Evolutionary conservation across 768 basidiomycete genomes (phyloP), one percentile per base, ranked within the genome.

Genomic region (Kwoniella newhampshirensis): DNA sequence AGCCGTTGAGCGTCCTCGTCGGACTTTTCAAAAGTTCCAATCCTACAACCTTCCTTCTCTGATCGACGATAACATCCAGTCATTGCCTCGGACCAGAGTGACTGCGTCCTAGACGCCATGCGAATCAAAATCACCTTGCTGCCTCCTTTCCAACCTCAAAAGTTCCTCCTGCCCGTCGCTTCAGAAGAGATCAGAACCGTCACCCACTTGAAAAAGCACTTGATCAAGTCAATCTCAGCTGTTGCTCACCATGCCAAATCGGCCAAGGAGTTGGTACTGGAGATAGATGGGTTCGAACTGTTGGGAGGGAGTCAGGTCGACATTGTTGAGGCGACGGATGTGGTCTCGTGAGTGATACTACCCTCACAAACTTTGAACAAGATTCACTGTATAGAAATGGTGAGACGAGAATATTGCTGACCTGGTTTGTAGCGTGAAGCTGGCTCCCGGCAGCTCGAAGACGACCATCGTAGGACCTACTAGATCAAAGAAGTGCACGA

Each of bases 301-400:
- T 71, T 97, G 64, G 81, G 77, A 67, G 81, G 85, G 23, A 86
- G 84, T 6, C 89, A 87, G 3, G 80, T 91, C 4, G 82, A 87
- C 43, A 83, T 96, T 0, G 67, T 87, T n/a, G 87, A 89, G 84
- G 59, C 89, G 18, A 79, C 79, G 5, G 74, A 75, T 54, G 62
- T 72, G 0, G 59, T 73, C 9, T 57, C 45, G 71, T 70, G 40
- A 60, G 71, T 26, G 6, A n/a, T n/a, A n/a, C n/a, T n/a, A n/a
- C n/a, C n/a, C n/a, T n/a, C n/a, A 56, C 43, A 12, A 46, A 36
- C 18, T 11, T 9, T 18, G 32, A 46, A 1, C 5, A 39, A 7
- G 27, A 17, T 23, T 18, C 39, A 20, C 20, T 57, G 2, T 51
- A 47, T 13, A n/a, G n/a, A n/a, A n/a, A n/a, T n/a, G n/a, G n/a